Evolutionary conservation across 768 basidiomycete genomes (phyloP), one percentile per base, ranked within the genome.

Genomic region (Clitopilus hobsonii): DNA sequence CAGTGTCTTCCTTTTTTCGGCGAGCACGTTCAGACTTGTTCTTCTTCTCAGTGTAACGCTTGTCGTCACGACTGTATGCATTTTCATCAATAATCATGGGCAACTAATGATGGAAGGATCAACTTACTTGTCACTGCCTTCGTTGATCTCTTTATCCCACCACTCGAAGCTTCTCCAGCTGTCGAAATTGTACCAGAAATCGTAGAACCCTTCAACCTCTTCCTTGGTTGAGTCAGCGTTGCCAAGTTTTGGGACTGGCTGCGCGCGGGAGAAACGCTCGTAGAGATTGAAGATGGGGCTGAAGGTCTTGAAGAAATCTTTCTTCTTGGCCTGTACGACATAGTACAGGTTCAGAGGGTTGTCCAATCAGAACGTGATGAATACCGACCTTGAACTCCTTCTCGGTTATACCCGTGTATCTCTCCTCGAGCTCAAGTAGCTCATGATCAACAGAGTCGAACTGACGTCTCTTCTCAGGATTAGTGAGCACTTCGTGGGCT

Each of bases 181-280:
- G 71, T 98, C 96, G 72, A 99, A 96, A 80, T 95, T 96, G 80
- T 99, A 98, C 94, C 94, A 99, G 72, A 96, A 97, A 71, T 98
- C 90, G 77, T 99, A 99, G 79, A 99, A 98, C 5, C 74, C 79
- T 69, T 96, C 91, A 53, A 98, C 95, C 54, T 83, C 82, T 60
- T 82, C 81, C 71, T 97, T 96, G 55, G 85, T 68, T 20, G 87
- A 83, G 45, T 89, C 80, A 56, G 79, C 71, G 25, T 70, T 71
- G 8, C 95, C 96, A 24, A 99, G 81, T 56, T 77, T 69, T 5
- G 93, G 95, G 6, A 94, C 92, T 11, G 94, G 94, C 67, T 89
- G 81, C 53, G 67, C 75, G 61, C 85, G 86, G 61, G 93, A 94
- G 81, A 99, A 99, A 29, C 95, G 84, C n/a, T 89, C 83, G 69